Base-by-base conservation (phyloP, 768 basidiomycete species). In the Calocera viscosa region DNA sequence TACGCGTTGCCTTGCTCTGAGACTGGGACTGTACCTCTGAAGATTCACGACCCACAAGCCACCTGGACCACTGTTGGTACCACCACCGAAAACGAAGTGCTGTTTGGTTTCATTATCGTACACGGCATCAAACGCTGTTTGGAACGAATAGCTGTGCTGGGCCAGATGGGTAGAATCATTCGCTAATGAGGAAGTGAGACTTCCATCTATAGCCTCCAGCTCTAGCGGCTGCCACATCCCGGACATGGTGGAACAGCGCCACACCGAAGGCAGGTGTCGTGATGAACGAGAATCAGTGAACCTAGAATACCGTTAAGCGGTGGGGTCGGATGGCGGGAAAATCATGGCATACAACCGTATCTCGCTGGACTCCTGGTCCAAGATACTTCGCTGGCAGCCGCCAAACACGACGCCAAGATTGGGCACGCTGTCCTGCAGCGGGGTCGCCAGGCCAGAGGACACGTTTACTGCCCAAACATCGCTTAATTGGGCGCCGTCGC, bases 41-140 rank as follows among this genome's bases (percentile, higher is more conserved):
- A 91, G 73, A 38, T 77, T 78, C 85, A 90, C 87, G 74, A 78
- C 80, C 90, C 90, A 92, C 69, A 92, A 85, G 74, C 91, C 90
- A 72, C 88, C 84, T 73, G 16, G 7, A 7, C 19, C 19, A 7
- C 24, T 7, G 19, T 19, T 19, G 24, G 43, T 3, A 19, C 10
- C 64, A 22, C 40, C 30, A n/a, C 64, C 64, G 19, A 65, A 65
- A 1, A 65, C 10, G 28, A 41, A 43, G 22, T 41, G 64, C 11
- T n/a, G 39, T 28, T 43, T 39, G 16, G 28, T 41, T 8, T 39
- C 38, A 19, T 26, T n/a, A 30, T 39, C 34, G n/a, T 43, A 65
- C 17, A 65, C 39, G 39, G 43, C 41, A 28, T 43, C 41, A 33
- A 41, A 43, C 3, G 39, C 16, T 7, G 22, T 47, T 24, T 35